A percentile compares a stretch with the other conserved stretches of the same genome.
Evolutionary conservation across 306 rosid species (phyloP).

Genomic region (Gastrolobium bilobum): DNA sequence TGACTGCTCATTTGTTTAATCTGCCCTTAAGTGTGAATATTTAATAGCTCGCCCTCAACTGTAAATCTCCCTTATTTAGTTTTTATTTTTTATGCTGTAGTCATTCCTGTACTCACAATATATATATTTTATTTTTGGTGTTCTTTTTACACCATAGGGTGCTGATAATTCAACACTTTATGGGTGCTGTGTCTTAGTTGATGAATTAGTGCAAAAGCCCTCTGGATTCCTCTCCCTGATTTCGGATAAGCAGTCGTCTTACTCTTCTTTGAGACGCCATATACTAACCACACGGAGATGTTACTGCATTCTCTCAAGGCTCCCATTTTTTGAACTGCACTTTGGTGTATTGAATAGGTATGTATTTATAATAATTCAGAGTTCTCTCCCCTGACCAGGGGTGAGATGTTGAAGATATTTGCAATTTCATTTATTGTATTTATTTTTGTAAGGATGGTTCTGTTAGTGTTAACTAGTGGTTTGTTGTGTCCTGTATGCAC

Average conservation of each 20-base stretch:
- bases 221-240: conserved; percentile 82
- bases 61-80: neutral
- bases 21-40: conserved; percentile 15
- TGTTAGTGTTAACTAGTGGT: conserved; percentile 32
- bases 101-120: conserved; percentile 11
- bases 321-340: conserved; percentile 93
- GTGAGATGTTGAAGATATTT: conserved; percentile 33
- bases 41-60: neutral
- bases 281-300: conserved; percentile 90
- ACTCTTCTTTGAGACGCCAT: conserved; percentile 79
- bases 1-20: conserved; percentile 26
- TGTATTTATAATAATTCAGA: conserved; percentile 38
- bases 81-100: neutral
- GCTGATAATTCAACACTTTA: conserved; percentile 95
- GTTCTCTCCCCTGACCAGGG: conserved; percentile 29
- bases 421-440: conserved; percentile 19
- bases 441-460: conserved; percentile 26
- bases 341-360: conserved; percentile 93
- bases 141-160: conserved; percentile 62
- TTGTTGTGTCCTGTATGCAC: conserved; percentile 27
- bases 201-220: conserved; percentile 93
- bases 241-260: conserved; percentile 68
- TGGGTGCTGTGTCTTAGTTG: conserved; percentile 97
- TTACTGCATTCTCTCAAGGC: conserved; percentile 94
- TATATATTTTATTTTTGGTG: neutral